Evolutionary conservation across 192 early-diverging fungal genomes (phyloP), one percentile per base, ranked within the genome.

Genomic region (Backusella luteola): DNA sequence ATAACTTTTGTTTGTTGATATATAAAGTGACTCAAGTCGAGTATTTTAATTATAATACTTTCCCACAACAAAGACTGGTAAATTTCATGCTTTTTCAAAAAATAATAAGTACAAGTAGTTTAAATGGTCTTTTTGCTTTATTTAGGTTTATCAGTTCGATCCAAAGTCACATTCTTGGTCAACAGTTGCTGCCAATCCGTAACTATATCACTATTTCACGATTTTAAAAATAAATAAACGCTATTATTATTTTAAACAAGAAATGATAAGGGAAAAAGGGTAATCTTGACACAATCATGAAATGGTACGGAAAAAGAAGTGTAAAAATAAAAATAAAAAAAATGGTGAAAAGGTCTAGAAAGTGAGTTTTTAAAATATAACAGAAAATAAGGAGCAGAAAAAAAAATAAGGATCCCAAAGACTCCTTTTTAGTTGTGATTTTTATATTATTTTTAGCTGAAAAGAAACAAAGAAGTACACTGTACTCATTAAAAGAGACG

Each of bases 1-100:
- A 94, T 70, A 93, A 94, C 75, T 94, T 91, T 78, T 90, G 90
- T 74, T 72, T 94, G 36, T 71, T 94, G 69, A 84, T 92, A 3
- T 93, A 92, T 70, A 92, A 92, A 69, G 85, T 88, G 3, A 76
- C 75, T 53, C 86, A 86, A 39, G 91, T 94, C 14, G 88, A 90
- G 9, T 88, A 92, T 69, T 84, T 85, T 70, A 83, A 90, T 38
- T 84, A 86, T 66, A 75, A 75, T 32, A 53, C 52, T 26, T 85
- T 87, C 76, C 88, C 88, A 72, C 83, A 86, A 4, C 84, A 84
- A 76, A 78, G 87, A 80, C 80, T 73, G 19, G 88, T 90, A 85
- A 84, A 7, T 56, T 4, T 17, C 3, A 44, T 39, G 38, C 11
- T 9, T 39, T 39, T 39, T 39, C 38, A 39, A 39, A 11, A 39